Base-by-base conservation (phyloP, 1,284 basidiomycete species). In the Ceratobasidium sp. region DNA sequence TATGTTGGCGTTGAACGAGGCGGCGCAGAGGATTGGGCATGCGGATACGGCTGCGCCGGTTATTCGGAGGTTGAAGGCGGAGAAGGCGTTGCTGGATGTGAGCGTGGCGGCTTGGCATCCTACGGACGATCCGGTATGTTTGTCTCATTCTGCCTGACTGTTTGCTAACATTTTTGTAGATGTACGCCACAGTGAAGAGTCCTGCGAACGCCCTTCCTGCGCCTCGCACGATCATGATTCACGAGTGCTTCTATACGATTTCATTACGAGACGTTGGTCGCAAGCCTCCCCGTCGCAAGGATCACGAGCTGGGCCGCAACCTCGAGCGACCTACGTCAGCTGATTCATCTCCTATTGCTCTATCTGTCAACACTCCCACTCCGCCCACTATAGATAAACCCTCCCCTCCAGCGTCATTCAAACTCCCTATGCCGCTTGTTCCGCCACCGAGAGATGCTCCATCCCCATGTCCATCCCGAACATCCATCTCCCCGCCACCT, bases 231-330 rank as follows among this genome's bases (percentile, higher is more conserved):
- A 69, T 69, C 52, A 69, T 69, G 50, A 69, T 69, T 28, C 66
- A 69, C 66, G 66, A 69, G 47, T 69, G 66, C 32, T 69, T 69
- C 54, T 69, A 69, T 54, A 69, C 66, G 38, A 44, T 69, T 26
- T 69, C 66, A 2, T 26, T 69, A 7, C 38, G 66, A 7, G 66
- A 69, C 52, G 66, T 69, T n/a, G 43, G 54, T 3, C 58, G 58
- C 21, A 61, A 46, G 28, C 21, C 50, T 9, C 32, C 32, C 9
- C 41, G 54, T 23, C 66, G 43, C n/a, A 69, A 69, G 21, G 43
- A 55, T 5, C 46, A 21, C 18, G 30, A 49, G 16, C 23, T 16
- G 4, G 38, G 16, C 7, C 18, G 13, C 14, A 30, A 14, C 47
- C 35, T 47, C 18, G 47, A 52, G n/a, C 62, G 38, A 13, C 46